Conservation (phyloP, 139 green algal species). For the Chlorella sp. region DNA sequence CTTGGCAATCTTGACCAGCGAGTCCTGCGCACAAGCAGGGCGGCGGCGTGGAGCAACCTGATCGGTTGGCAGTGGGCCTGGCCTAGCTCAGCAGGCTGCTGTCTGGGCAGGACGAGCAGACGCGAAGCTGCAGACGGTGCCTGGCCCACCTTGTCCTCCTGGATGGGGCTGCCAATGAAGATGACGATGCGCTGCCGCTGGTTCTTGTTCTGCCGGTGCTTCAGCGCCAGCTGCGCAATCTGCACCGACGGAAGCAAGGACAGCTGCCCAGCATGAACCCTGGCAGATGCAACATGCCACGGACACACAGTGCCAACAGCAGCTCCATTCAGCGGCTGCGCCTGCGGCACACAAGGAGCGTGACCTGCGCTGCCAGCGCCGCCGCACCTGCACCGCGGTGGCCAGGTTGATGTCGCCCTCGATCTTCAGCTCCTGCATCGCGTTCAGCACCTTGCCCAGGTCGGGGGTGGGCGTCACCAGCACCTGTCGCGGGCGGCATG, state of each 20-base stretch:
- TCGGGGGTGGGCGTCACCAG: conserved; percentile 97
- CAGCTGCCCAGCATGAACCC: too few relatives aligned
- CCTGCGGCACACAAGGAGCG: too few relatives aligned
- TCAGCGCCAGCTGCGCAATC: conserved; percentile 98
- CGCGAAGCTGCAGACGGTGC: not conserved
- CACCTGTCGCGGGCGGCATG: conserved; percentile 55
- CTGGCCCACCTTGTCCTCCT: conserved; percentile 75
- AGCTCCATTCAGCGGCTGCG: too few relatives aligned
- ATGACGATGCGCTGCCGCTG: conserved; percentile 97
- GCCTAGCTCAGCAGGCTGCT: too few relatives aligned
- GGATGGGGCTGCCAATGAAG: conserved; percentile 93
- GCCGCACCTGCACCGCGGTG: conserved; percentile 61
- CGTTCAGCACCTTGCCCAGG: conserved; percentile 95
- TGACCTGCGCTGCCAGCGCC: not conserved
- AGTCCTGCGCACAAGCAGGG: conserved; percentile 58
- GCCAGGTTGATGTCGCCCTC: conserved; percentile 86
- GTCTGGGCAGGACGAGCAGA: too few relatives aligned
- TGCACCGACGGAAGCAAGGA: conserved; percentile 46
- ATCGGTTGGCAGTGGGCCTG: too few relatives aligned
- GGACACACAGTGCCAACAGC: too few relatives aligned
- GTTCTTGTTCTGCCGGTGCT: conserved; percentile 99
- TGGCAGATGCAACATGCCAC: too few relatives aligned
- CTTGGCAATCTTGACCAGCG: conserved; percentile 96
- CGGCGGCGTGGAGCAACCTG: too few relatives aligned
- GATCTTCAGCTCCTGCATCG: conserved; percentile 87